Base-by-base conservation (phyloP, 2,329 filamentous ascomycete genomes). In the Chalara sp. region DNA sequence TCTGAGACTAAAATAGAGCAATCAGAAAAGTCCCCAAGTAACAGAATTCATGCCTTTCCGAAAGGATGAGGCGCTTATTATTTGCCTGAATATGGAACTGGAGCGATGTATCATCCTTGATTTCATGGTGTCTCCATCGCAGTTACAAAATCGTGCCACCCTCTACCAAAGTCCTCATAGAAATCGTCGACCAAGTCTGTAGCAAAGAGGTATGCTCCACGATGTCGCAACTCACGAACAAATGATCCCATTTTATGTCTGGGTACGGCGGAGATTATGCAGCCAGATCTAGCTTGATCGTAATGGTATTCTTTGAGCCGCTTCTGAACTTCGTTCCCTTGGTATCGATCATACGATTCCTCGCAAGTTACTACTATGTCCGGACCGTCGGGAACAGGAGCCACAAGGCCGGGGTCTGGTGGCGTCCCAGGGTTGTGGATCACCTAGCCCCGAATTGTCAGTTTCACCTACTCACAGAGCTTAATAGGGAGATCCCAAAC, bases 171-270 rank as follows among this genome's bases (percentile, higher is more conserved):
- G 30, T 32, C 44, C 6, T 30, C 32, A 42, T 49, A 49, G 40
- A 32, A 49, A 33, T 49, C 40, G 4, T 21, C 12, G 12, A 11
- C 32, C 2, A 49, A n/a, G 41, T 35, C 32, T 6, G 47, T 49
- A 37, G 37, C 40, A 44, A 49, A 49, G 13, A 49, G 12, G 30
- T 35, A 43, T 13, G 10, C 40, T 31, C 39, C 47, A 30, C 46
- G 33, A 33, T 42, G 21, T 1, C 37, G 33, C 31, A 49, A 44
- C 4, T 49, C 40, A 6, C 29, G 37, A 4, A 49, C 47, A n/a
- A 35, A 7, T 21, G 6, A 12, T 13, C 29, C 5, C 5, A 49
- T 44, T 11, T 44, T 12, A 10, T n/a, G 1, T 44, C 28, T 12
- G 6, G 40, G 39, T 21, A 43, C 40, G 2, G 39, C 41, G 41